Evolutionary conservation across 2,329 filamentous ascomycete species (phyloP).

Genomic region (Stagonosporopsis rhizophila): DNA sequence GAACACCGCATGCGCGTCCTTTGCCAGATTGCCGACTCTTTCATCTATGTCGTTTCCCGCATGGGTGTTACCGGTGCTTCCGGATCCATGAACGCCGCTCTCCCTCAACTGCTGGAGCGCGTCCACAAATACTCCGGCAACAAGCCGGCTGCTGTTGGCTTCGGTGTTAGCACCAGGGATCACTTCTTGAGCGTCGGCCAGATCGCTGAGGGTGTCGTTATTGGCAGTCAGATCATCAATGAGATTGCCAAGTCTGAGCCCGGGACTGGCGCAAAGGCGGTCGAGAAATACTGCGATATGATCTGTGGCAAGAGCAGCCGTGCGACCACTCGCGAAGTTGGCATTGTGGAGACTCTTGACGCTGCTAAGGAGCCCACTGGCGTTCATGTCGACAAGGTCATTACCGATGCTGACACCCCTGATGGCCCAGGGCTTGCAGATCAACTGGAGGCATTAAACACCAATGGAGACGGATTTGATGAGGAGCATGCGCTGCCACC

Average conservation of each 20-base stretch:
- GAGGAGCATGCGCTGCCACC: constrained; percentile 69
- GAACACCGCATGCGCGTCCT: constrained; percentile 93
- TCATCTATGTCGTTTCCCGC: constrained; percentile 97
- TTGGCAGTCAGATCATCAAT: constrained; percentile 93
- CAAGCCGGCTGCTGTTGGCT: constrained; percentile 89
- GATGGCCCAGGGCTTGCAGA: constrained; percentile 75
- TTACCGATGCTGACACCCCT: constrained; percentile 64
- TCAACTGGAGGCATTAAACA: constrained; percentile 82
- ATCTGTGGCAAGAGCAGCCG: constrained; percentile 66
- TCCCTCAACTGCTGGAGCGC: constrained; percentile 80
- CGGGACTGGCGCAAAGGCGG: constrained; percentile 72
- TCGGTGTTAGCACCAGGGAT: constrained; percentile 93
- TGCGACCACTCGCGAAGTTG: constrained; percentile 69
- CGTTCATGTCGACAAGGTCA: constrained; percentile 72
- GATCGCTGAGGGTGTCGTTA: constrained; percentile 92
- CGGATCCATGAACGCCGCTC: constrained; percentile 78
- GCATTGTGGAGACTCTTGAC: constrained; percentile 72
- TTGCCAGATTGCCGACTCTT: constrained; percentile 95
- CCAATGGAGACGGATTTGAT: constrained; percentile 49
- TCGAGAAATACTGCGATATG: constrained; percentile 85
- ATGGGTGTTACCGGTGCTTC: constrained; percentile 96
- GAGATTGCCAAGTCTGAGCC: constrained; percentile 73
- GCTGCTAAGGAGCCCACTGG: constrained; percentile 66
- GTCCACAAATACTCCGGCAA: constrained; percentile 94
- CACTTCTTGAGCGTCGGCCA: constrained; percentile 87